Evolutionary conservation across 164 flowering plant species (phyloP), one percentile per base, ranked within the genome.

Genomic region (Chloranthus sessilifolius): DNA sequence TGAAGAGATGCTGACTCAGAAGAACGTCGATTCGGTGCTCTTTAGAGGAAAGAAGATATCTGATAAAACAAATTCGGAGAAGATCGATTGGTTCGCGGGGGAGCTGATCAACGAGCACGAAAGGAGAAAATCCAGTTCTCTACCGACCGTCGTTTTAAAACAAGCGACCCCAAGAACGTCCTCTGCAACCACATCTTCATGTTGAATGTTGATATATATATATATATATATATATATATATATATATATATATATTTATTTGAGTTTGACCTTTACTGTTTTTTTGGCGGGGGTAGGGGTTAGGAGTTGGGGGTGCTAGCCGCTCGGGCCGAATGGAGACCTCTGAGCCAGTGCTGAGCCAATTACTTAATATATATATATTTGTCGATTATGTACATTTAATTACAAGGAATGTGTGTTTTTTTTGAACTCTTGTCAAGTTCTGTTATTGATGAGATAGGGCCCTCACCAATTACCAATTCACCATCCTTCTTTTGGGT

Each of bases 21-120:
- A 65, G 52, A 77, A 74, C 57, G 82, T 77, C 4, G 81, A 81
- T 29, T 74, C 85, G 0, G 48, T 72, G 4, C 50, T 84, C 2
- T 84, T 84, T 30, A 7, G 56, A 34, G 88, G 88, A 36, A 84
- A 65, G 71, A 77, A 76, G 43, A 46, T 84, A 12, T 54, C 31
- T 0, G 71, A 66, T 54, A 55, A 25, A 9, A 73, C 85, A 6
- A 81, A 81, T 29, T 10, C 35, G 24, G 85, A 81, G 38, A 79
- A 70, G 52, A 31, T 84, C 7, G 75, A 77, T 20, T 7, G 14
- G 46, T 68, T 79, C 27, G 73, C 61, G 0, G 73, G 60, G 0
- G 80, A 74, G 46, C 14, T 79, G 11, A 61, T 84, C 1, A 75
- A 74, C 39, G 92, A 84, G 50, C 53, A 81, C n/a, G 80, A 75